phyloP scores from a whole-genome alignment of 257 asterid genomes.

The Oldenlandia corymbosa region DNA sequence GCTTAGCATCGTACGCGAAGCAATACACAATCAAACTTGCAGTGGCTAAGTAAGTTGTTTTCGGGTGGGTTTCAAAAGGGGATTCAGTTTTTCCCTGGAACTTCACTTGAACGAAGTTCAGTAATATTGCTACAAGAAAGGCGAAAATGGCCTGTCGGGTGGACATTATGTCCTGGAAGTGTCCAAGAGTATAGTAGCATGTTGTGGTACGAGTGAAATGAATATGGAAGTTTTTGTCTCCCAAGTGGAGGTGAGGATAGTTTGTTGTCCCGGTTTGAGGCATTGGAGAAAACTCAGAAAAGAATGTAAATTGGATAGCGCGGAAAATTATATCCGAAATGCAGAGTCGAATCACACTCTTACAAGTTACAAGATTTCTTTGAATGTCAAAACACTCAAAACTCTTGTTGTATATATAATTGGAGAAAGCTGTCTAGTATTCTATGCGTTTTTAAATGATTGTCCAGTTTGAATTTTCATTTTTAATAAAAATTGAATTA shows the following conservation, averaged over 20 bases:
- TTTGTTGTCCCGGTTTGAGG: no score
- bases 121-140: neutral
- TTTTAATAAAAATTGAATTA: no score
- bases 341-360: no score
- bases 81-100: constrained; percentile 10
- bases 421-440: no score
- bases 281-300: no score
- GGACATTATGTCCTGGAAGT: neutral
- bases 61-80: constrained; percentile 14
- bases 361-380: no score
- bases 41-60: constrained; percentile 8
- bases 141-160: neutral
- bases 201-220: neutral
- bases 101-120: constrained; percentile 10
- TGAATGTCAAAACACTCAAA: no score
- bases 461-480: no score
- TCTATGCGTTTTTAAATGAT: no score
- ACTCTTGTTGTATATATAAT: no score
- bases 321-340: no score
- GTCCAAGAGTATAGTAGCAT: neutral
- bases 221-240: neutral
- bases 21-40: neutral
- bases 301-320: no score
- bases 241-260: neutral
- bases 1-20: neutral